These are phyloP conservation scores for Pleochaeta shiraiana DNA, from an alignment of 2,329 filamentous ascomycete genomes.

Conservation along the genomic window DNA sequence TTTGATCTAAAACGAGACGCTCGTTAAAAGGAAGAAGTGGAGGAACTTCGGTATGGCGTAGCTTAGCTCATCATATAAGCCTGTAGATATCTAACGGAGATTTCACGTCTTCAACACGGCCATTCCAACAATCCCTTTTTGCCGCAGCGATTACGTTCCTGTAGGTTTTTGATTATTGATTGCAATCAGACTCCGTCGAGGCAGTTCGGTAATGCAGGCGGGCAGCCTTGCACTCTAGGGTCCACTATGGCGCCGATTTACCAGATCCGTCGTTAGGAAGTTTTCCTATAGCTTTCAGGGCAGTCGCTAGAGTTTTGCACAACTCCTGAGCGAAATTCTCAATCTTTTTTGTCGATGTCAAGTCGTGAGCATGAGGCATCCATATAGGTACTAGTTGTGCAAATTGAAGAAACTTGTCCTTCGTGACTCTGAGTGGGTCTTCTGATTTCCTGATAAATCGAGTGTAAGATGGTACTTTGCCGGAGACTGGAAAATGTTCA, in stretches of 20 bases:
- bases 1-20: background rate
- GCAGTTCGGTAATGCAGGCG: background rate
- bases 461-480: background rate
- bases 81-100: background rate
- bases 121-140: background rate
- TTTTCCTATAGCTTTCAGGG: background rate
- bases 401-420: background rate
- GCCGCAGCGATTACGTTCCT: background rate
- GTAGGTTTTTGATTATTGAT: background rate
- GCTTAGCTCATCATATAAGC: background rate
- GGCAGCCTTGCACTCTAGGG: background rate
- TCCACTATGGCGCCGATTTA: background rate
- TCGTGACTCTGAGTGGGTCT: background rate
- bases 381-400: background rate
- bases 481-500: background rate
- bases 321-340: background rate
- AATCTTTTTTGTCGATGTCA: background rate
- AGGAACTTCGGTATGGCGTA: background rate
- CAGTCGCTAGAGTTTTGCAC: background rate
- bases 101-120: background rate
- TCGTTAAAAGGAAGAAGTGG: background rate
- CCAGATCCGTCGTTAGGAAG: background rate
- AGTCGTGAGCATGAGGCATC: background rate
- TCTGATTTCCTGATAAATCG: background rate
- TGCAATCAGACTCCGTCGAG: background rate